phyloP scores from a whole-genome alignment of 2,329 filamentous ascomycete species.

The Fusarium torulosum region DNA sequence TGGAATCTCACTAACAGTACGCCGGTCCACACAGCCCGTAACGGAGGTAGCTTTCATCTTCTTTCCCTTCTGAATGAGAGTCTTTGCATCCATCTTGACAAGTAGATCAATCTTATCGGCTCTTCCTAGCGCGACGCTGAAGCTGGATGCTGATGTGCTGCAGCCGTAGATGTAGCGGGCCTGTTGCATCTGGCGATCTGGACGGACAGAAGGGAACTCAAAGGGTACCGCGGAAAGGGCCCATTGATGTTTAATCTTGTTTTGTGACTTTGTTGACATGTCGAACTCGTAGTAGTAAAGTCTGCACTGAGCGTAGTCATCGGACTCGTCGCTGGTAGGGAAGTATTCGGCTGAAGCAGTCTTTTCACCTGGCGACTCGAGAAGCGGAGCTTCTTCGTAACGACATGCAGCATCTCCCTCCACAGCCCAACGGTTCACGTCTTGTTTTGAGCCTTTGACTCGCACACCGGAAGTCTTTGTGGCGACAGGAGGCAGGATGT shows the following conservation, averaged over 20 bases:
- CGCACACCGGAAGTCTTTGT: fast-evolving
- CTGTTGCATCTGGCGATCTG: slow-evolving; percentile 66
- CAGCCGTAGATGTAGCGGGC: slow-evolving; percentile 76
- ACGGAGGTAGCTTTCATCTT: slow-evolving; percentile 60
- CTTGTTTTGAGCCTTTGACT: fast-evolving
- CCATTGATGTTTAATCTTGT: slow-evolving; percentile 70
- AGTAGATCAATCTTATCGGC: slow-evolving; percentile 75
- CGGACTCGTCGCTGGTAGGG: slow-evolving; percentile 53
- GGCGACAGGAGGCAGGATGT: slow-evolving; percentile 57
- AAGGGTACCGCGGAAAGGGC: slow-evolving; percentile 74
- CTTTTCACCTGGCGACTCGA: not conserved
- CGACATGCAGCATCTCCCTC: not conserved
- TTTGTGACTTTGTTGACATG: slow-evolving; percentile 48
- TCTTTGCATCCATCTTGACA: slow-evolving; percentile 69
- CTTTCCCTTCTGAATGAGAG: slow-evolving; percentile 67
- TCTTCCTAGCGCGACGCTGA: slow-evolving; percentile 71
- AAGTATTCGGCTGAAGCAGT: fast-evolving
- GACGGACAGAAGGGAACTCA: slow-evolving; percentile 73
- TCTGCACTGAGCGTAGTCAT: slow-evolving; percentile 73
- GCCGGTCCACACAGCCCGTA: slow-evolving; percentile 72
- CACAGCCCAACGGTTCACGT: not conserved
- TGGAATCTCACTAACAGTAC: slow-evolving; percentile 66
- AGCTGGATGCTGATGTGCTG: slow-evolving; percentile 68
- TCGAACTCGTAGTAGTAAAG: slow-evolving; percentile 77
- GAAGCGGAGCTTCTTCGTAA: slow-evolving; percentile 1